Evolutionary conservation across 331 rosid genomes (phyloP).

Genomic region (Phaseolus coccineus): DNA sequence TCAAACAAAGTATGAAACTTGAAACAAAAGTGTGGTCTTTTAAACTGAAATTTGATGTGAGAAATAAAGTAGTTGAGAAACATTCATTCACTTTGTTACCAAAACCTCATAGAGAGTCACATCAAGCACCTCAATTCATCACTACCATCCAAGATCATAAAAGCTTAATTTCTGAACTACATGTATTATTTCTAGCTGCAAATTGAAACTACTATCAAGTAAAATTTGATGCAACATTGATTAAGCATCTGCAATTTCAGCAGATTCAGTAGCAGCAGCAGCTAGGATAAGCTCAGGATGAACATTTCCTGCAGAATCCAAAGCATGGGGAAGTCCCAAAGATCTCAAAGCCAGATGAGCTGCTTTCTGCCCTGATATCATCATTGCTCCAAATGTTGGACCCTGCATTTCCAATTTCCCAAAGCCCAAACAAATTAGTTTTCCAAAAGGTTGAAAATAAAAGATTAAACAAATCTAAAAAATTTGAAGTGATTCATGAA

Average conservation of each 20-base stretch:
- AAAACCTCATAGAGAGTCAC: slow-evolving; percentile 18
- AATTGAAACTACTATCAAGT: background rate
- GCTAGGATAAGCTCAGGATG: slow-evolving; percentile 72
- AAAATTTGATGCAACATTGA: background rate
- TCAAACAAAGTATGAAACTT: too few species aligned
- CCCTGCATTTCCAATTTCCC: slow-evolving; percentile 56
- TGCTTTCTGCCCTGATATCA: slow-evolving; percentile 88
- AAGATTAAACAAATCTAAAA: too few species aligned
- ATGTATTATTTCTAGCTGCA: slow-evolving; percentile 38
- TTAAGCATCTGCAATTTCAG: slow-evolving; percentile 68
- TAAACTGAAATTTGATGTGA: background rate
- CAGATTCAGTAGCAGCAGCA: slow-evolving; percentile 73
- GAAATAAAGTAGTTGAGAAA: background rate
- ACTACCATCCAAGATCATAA: background rate
- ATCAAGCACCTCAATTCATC: slow-evolving; percentile 20
- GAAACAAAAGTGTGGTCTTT: too few species aligned
- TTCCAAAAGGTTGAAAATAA: too few species aligned
- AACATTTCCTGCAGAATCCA: slow-evolving; percentile 49
- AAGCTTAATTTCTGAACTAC: slow-evolving; percentile 23
- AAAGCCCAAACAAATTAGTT: background rate
- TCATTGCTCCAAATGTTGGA: slow-evolving; percentile 90
- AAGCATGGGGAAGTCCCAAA: slow-evolving; percentile 64
- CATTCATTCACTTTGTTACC: slow-evolving; percentile 32
- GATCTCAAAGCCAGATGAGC: slow-evolving; percentile 76
- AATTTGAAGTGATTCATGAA: too few species aligned